Evolutionary conservation across 1,284 basidiomycete genomes (phyloP).

Genomic region (Pseudozyma pruni): DNA sequence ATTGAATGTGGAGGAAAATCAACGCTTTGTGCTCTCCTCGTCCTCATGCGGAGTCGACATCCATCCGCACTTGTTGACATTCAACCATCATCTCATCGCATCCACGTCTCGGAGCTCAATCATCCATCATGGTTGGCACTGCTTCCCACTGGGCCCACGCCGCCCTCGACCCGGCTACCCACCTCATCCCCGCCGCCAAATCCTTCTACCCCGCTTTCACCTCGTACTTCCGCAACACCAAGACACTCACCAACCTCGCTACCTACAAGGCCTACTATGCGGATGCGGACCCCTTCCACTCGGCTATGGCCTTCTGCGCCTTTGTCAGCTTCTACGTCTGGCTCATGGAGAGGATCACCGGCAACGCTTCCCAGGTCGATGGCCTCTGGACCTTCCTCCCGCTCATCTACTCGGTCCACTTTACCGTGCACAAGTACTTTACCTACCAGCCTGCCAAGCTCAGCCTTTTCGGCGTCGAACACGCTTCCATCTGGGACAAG

Average conservation of each 20-base stretch:
- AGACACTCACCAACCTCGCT: slow-evolving; percentile 29
- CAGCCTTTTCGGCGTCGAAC: slow-evolving; percentile 33
- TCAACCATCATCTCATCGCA: slow-evolving; percentile 6
- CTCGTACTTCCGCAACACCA: slow-evolving; percentile 27
- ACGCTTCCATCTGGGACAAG: slow-evolving; percentile 41
- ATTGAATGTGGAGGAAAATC: slow-evolving; percentile 7
- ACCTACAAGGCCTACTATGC: slow-evolving; percentile 53
- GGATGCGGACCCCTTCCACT: slow-evolving; percentile 56
- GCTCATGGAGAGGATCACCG: slow-evolving; percentile 59
- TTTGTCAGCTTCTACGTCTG: slow-evolving; percentile 54
- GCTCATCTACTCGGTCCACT: slow-evolving; percentile 61
- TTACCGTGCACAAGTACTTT: slow-evolving; percentile 57
- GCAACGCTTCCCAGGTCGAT: slow-evolving; percentile 63
- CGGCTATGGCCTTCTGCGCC: slow-evolving; percentile 53
- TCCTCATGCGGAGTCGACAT: neutral
- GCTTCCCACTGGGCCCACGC: slow-evolving; percentile 42
- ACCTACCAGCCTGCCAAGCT: slow-evolving; percentile 46
- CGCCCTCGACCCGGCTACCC: slow-evolving; percentile 40
- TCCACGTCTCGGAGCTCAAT: neutral
- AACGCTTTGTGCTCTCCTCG: neutral
- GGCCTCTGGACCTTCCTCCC: slow-evolving; percentile 64
- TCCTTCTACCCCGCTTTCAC: slow-evolving; percentile 42
- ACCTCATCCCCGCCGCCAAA: slow-evolving; percentile 43
- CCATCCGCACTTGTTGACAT: slow-evolving; percentile 7
- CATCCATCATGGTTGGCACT: slow-evolving; percentile 20